These are phyloP conservation scores for Allomyces macrogynus DNA, from an alignment of 192 early-diverging fungal species.

Conservation along the genomic window DNA sequence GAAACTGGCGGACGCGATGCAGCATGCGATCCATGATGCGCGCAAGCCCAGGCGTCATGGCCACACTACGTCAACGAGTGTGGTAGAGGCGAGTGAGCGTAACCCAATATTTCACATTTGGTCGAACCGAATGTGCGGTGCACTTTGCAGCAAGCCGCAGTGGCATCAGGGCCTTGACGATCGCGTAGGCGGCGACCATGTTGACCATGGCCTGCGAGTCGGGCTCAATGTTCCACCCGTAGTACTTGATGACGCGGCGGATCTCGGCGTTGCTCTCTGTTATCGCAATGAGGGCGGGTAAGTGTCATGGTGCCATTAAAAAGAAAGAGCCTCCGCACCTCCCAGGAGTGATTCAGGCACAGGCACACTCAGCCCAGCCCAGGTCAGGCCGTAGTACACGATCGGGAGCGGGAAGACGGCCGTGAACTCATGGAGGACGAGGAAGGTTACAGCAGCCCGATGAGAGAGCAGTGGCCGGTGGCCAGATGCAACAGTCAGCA, in stretches of 20 bases:
- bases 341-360: slow-evolving; percentile 16
- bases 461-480: too few relatives aligned
- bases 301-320: neutral
- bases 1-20: neutral
- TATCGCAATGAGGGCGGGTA: neutral
- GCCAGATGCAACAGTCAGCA: too few relatives aligned
- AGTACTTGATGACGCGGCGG: neutral
- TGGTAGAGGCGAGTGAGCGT: neutral
- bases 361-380: slow-evolving; percentile 12
- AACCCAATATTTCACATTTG: neutral
- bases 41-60: neutral
- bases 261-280: neutral
- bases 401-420: slow-evolving; percentile 23
- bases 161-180: slow-evolving; percentile 28
- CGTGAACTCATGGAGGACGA: slow-evolving; percentile 28
- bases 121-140: neutral
- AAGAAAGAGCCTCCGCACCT: slow-evolving; percentile 8
- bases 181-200: slow-evolving; percentile 17
- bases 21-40: neutral
- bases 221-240: neutral
- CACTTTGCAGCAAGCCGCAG: slow-evolving; percentile 19
- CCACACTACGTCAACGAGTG: neutral
- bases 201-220: slow-evolving; percentile 15
- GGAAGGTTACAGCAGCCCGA: slow-evolving; percentile 8
- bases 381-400: slow-evolving; percentile 18